Base-by-base conservation (phyloP, 345 rosid genomes). In the Salix dunnii region DNA sequence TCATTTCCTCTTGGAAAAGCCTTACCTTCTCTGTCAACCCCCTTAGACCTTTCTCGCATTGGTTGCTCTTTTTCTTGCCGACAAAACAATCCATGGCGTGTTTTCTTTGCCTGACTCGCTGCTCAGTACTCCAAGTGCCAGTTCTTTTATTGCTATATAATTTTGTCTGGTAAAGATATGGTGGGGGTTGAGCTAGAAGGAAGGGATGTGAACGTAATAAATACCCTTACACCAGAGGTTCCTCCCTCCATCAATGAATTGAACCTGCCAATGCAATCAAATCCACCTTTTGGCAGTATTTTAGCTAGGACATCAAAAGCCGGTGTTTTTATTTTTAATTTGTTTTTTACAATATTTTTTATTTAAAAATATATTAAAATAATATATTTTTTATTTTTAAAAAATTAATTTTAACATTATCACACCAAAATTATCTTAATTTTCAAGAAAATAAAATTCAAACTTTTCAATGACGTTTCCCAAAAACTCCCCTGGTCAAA, bases 1-100 rank as follows among this genome's bases (percentile, higher is more conserved):
- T 71, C 55, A 84, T 78, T 63, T 91, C 93, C 76, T 75, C 89
- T 62, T 85, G 83, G 21, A 88, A 74, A 61, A 82, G 79, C 86
- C 81, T 84, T 68, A 88, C 78, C 76, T 85, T 84, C 75, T 83
- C 89, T 1, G 73, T 74, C 76, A 88, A 70, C 63, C 64, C 76
- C 67, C 61, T 67, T 16, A 76, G 71, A 33, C 76, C 73, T 55
- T 68, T 78, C 76, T 43, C 70, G 68, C 78, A 10, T 30, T 42
- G 17, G 28, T 61, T 73, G 38, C 80, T 76, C 80, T 67, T 85
- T 27, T 75, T 84, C 87, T 83, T 89, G 81, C 92, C 84, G 36
- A 75, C 68, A 48, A 73, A 83, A 35, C 84, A 78, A 58, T 87
- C 90, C 96, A 91, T 91, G 18, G 38, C 18, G 40, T 58, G 63